Base-by-base conservation (phyloP, 225 moss, liverwort and hornwort species). In the Anthoceros angustus region DNA sequence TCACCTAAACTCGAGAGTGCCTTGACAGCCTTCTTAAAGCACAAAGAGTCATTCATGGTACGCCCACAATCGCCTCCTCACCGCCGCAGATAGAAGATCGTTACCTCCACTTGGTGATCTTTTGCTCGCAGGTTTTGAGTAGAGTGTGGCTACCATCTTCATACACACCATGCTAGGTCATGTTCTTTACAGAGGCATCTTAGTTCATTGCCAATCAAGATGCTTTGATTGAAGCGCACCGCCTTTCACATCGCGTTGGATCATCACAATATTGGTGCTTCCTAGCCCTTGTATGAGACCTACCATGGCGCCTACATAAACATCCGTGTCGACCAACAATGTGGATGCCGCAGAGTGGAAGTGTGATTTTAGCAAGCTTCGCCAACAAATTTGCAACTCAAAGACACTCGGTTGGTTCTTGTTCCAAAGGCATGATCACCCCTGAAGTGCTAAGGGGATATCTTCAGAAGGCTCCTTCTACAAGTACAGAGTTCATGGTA, bases 251-350 rank as follows among this genome's bases (percentile, higher is more conserved):
- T 98, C 69, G 78, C 87, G 42, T 76, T 98, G 64, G 98, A 98
- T 73, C 69, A 73, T 39, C 82, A 84, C 15, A 86, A 79, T 65
- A 86, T 80, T 74, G 85, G 81, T 26, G 71, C 75, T 39, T 65
- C 75, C 41, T 79, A 79, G 41, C 76, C 74, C 60, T 79, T 98
- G 41, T 89, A 77, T 70, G 98, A 98, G 74, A 92, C 98, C 42
- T 98, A 92, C 68, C 98, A 98, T 74, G 98, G 98, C n/a, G 87
- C 86, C 5, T 92, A 89, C 71, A 86, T 92, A 39, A 92, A 98
- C 69, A 98, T 98, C 63, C 92, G 92, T 86, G 98, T 98, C 69
- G 5, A 63, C 38, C 42, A n/a, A 8, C 7, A 9, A 23, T 26
- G 25, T n/a, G 9, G 46, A 16, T 23, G 4, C 15, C 20, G 49